Evolutionary conservation across 441 rosid genomes (phyloP).

Genomic region (Erodium texanum): DNA sequence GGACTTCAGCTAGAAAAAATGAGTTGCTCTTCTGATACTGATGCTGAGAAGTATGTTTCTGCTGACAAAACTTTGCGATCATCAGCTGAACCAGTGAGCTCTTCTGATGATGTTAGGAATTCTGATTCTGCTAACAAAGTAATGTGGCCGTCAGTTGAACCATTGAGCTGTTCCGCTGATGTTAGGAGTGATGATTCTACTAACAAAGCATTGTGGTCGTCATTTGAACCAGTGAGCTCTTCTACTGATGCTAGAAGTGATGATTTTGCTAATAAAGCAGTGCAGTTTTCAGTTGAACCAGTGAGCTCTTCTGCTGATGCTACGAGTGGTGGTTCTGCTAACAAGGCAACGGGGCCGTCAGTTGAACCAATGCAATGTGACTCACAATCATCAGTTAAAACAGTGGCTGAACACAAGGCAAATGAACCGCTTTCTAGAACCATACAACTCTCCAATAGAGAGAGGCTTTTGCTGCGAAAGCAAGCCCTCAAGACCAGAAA

Average conservation of each 20-base stretch:
- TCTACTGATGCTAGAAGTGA: slow-evolving; percentile 13
- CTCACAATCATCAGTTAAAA: slow-evolving; percentile 1
- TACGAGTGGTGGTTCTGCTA: slow-evolving; percentile 15
- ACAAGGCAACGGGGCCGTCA: slow-evolving; percentile 19
- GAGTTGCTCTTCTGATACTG: not conserved
- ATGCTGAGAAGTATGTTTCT: not conserved
- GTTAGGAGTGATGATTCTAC: slow-evolving; percentile 8
- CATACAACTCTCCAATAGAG: slow-evolving; percentile 58
- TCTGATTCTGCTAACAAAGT: not conserved
- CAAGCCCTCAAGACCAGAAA: slow-evolving; percentile 64
- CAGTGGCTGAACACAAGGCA: slow-evolving; percentile 16
- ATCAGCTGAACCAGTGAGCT: slow-evolving; percentile 24
- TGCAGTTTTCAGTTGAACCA: slow-evolving; percentile 24
- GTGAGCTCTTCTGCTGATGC: slow-evolving; percentile 13
- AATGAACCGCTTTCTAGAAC: slow-evolving; percentile 27
- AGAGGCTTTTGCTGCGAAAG: slow-evolving; percentile 62
- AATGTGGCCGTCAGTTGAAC: slow-evolving; percentile 23
- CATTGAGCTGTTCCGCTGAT: slow-evolving; percentile 13
- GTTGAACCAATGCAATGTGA: slow-evolving; percentile 20
- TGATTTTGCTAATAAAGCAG: not conserved
- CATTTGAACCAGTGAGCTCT: slow-evolving; percentile 25
- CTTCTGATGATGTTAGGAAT: slow-evolving; percentile 8
- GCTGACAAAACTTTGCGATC: not conserved
- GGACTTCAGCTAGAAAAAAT: not conserved
- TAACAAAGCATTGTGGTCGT: not conserved